Conservation (phyloP, 257 asterid species). For the Plectranthus barbatus region DNA sequence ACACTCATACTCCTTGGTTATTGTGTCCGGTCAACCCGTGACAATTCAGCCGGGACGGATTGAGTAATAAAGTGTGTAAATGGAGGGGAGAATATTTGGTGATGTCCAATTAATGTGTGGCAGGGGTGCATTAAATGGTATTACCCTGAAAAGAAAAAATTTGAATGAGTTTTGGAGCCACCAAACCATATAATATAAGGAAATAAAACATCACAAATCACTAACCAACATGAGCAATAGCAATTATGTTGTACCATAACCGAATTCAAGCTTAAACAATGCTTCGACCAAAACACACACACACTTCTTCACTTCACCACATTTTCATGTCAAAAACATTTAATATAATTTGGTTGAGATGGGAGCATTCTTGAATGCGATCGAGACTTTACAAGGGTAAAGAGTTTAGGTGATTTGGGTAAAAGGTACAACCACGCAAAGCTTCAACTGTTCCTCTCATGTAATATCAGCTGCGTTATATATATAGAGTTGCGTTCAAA, state of each 20-base stretch:
- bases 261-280: slow-evolving; percentile 15
- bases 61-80: not conserved
- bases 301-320: slow-evolving; percentile 9
- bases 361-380: slow-evolving; percentile 32
- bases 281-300: slow-evolving; percentile 15
- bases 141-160: slow-evolving; percentile 22
- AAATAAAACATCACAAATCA: not conserved
- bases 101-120: not conserved
- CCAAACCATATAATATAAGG: not conserved
- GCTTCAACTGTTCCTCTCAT: slow-evolving; percentile 23
- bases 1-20: no score
- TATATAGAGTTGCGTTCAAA: no score
- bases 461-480: slow-evolving; percentile 17
- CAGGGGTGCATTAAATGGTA: slow-evolving; percentile 27
- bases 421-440: slow-evolving; percentile 20
- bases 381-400: slow-evolving; percentile 22
- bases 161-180: not conserved
- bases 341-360: slow-evolving; percentile 18
- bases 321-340: slow-evolving; percentile 4
- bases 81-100: not conserved
- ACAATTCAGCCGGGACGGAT: no score
- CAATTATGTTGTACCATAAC: slow-evolving; percentile 24
- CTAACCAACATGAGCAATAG: slow-evolving; percentile 19
- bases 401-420: not conserved
- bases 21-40: no score